phyloP scores from a whole-genome alignment of 768 basidiomycete species.

The Termitomyces sp. region DNA sequence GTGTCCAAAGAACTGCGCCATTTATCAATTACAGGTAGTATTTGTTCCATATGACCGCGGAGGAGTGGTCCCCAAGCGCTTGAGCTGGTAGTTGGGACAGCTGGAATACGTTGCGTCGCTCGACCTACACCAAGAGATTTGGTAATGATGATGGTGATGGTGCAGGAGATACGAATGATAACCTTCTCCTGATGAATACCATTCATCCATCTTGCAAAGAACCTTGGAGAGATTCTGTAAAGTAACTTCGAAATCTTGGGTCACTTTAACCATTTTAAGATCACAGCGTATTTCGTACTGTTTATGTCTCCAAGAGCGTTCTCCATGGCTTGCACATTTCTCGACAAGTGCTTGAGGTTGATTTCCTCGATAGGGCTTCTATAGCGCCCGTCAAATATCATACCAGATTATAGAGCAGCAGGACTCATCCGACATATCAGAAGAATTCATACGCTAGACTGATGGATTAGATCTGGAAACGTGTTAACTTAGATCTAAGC shows the following conservation, averaged over 20 bases:
- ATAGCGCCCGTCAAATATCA: background rate
- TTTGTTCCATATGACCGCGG: constrained; percentile 6
- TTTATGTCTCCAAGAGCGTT: background rate
- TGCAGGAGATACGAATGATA: background rate
- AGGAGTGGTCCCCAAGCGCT: constrained; percentile 13
- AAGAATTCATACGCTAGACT: background rate
- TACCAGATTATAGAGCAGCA: background rate
- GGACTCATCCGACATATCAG: background rate
- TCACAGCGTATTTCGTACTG: background rate
- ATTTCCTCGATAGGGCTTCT: background rate
- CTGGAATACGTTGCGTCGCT: background rate
- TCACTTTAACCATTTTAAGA: background rate
- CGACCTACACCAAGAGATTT: background rate
- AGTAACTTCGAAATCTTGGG: background rate
- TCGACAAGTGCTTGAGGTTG: background rate
- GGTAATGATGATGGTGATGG: background rate
- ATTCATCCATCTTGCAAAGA: background rate
- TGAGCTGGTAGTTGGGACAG: constrained; percentile 5
- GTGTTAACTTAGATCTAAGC: too few relatives aligned
- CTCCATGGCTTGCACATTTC: background rate
- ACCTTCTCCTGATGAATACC: background rate
- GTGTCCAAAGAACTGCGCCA: constrained; percentile 12
- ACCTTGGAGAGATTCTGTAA: background rate
- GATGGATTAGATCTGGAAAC: background rate
- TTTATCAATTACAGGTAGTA: constrained; percentile 6